Conservation (phyloP, 2,329 filamentous ascomycete genomes). For the Teratosphaeria gauchensis region DNA sequence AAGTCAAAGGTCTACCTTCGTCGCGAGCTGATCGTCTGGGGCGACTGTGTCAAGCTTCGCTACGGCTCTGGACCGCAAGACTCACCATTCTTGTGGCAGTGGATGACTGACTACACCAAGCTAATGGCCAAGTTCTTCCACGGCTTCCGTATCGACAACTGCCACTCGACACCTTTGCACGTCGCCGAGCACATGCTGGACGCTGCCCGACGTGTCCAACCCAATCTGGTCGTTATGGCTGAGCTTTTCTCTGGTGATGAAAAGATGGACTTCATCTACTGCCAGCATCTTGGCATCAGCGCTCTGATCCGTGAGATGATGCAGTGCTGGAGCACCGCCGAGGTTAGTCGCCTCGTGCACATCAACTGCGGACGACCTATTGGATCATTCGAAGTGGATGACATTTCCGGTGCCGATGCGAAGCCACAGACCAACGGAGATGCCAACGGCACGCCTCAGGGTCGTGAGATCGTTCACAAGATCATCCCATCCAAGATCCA, state of each 20-base stretch:
- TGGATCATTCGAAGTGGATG: conserved; percentile 92
- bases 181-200: conserved; percentile 94
- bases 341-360: conserved; percentile 87
- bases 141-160: conserved; percentile 95
- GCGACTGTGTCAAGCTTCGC: conserved; percentile 92
- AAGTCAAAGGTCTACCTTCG: conserved; percentile 88
- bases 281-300: conserved; percentile 82
- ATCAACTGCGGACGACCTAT: conserved; percentile 88
- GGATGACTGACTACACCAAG: conserved; percentile 87
- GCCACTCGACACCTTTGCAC: conserved; percentile 88
- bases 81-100: conserved; percentile 89
- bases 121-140: conserved; percentile 91
- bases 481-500: conserved; percentile 86
- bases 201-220: conserved; percentile 77
- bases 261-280: conserved; percentile 91
- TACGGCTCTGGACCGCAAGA: conserved; percentile 75
- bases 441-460: conserved; percentile 24
- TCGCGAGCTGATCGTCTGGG: conserved; percentile 94
- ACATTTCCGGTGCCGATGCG: conserved; percentile 56
- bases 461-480: conserved; percentile 60
- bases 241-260: conserved; percentile 95
- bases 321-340: conserved; percentile 93
- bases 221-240: conserved; percentile 83
- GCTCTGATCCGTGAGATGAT: conserved; percentile 93
- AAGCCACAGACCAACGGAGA: conserved; percentile 23